These are phyloP conservation scores for Thielaviopsis musarum DNA, from an alignment of 2,329 filamentous ascomycete genomes.

Conservation along the genomic window DNA sequence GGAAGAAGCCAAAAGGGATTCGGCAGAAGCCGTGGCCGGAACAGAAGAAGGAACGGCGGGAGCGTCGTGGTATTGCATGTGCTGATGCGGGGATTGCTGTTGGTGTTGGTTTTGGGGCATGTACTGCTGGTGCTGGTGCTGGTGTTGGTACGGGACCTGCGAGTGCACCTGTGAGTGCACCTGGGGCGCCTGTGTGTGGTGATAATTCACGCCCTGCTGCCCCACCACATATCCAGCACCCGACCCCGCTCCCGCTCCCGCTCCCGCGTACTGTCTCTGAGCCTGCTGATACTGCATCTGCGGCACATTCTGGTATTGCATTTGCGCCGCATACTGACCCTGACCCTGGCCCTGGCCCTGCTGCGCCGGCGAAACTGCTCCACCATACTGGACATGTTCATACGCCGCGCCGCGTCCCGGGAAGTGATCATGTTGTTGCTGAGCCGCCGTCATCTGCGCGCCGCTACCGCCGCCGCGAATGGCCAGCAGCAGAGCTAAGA, in stretches of 20 bases:
- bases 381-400: not conserved
- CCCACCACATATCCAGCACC: not conserved
- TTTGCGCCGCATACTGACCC: conserved; percentile 15
- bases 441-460: conserved; percentile 14
- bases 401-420: not conserved
- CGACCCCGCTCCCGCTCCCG: too few relatives aligned
- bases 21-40: not conserved
- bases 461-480: conserved; percentile 17
- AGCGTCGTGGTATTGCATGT: not conserved
- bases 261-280: not conserved
- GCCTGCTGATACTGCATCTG: not conserved
- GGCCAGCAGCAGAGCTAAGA: conserved; percentile 36
- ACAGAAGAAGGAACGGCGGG: not conserved
- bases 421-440: conserved; percentile 7
- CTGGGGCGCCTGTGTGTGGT: not conserved
- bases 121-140: not conserved
- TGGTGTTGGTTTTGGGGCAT: not conserved
- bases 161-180: not conserved
- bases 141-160: not conserved
- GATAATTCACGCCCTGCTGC: not conserved
- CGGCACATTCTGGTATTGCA: conserved; percentile 12
- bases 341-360: conserved; percentile 18
- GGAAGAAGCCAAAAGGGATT: not conserved
- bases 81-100: not conserved
- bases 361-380: conserved; percentile 14